Evolutionary conservation across 495 filamentous ascomycete species (phyloP), one percentile per base, ranked within the genome.

Genomic region (Halenospora varia): DNA sequence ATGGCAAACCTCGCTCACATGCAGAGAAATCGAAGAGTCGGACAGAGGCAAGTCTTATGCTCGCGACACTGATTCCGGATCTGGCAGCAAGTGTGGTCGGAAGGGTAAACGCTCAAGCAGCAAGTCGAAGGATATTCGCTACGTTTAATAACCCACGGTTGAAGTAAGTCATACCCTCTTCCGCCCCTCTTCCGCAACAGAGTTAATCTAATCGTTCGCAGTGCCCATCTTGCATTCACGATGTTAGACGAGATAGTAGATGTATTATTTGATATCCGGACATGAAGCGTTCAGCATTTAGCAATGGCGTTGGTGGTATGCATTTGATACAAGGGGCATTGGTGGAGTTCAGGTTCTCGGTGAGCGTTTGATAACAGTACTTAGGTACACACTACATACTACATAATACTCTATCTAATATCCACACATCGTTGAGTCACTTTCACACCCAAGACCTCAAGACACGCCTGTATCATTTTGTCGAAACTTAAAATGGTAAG

Each of bases 81-180:
- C 60, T 93, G 47, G 90, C 88, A 17, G 90, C 84, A 17, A 92
- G 86, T 67, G 90, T 96, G 13, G 90, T 96, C 11, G 90, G 90
- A 13, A 75, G 88, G 56, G 79, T 85, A 39, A 96, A 95, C 73
- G 90, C 90, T 15, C 88, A 93, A 69, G 88, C 83, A 48, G 90
- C 90, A 25, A 87, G 88, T 22, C 76, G 90, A 56, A 81, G 88
- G 48, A 80, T 93, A 45, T 90, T 90, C 70, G 90, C 88, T 6
- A 89, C 85, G 8, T 77, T 95, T 56, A 96, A 95, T 66, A 95
- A 94, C 67, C 72, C 77, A 53, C 75, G 83, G 62, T 66, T 87
- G 51, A 92, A 91, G 83, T 85, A 70, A 64, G 82, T 75, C 24
- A 22, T 48, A 15, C 39, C 25, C 40, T 57, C 25, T 44, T 45